Evolutionary conservation across 495 filamentous ascomycete species (phyloP), one percentile per base, ranked within the genome.

Genomic region (Immersiella caudata): DNA sequence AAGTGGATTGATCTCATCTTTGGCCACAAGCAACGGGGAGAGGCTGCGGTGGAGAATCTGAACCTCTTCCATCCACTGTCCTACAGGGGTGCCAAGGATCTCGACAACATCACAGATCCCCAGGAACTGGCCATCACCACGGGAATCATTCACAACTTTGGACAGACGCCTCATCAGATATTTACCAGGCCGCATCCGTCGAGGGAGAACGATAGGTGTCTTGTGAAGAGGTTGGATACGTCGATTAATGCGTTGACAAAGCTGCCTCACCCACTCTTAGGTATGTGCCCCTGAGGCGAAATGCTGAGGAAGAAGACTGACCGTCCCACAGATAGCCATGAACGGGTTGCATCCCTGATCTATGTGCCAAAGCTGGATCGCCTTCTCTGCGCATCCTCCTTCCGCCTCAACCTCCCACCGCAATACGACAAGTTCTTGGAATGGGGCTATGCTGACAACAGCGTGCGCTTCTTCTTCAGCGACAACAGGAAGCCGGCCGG

Each of bases 1-100:
- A 86, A 91, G 63, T 99, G 95, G 95, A 96, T 99, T 68, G 95
- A 99, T 74, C 84, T 99, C 21, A 86, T 98, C 5, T 99, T 99
- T 79, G 95, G 95, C 14, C 92, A 85, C 76, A 97, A 98, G 77
- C 95, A 99, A 75, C 91, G 91, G 27, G 95, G 95, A 9, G 95
- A 98, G 66, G 93, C 93, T 35, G 95, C 95, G 0, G 79, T 97
- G 18, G 94, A 98, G 73, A 90, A 90, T 27, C 88, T 92, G 52
- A 99, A 99, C 75, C 93, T 98, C 59, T 99, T 97, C 84, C 93
- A 97, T 70, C 91, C 96, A 73, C 82, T 97, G 14, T 97, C 93
- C 0, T 99, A 99, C 78, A 91, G 93, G 68, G 95, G 95, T 16
- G 93, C 94, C 11, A 93, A 91, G 70, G 91, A 99, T 78, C 84